Conservation (phyloP, 345 rosid species). For the Lagerstroemia speciosa region DNA sequence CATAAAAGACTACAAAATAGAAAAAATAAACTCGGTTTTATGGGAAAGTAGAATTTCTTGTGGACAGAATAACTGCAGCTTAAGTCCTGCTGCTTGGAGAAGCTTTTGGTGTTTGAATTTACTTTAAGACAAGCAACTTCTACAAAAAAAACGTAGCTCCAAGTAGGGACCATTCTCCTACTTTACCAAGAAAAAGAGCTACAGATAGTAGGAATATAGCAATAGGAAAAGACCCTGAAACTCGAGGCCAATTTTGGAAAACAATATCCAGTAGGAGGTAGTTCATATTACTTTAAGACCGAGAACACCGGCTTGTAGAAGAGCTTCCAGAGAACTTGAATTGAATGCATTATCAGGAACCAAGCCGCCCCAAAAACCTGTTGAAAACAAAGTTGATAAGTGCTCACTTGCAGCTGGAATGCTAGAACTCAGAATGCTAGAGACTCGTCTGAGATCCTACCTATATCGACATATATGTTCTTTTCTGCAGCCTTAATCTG, state of each 20-base stretch:
- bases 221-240: not conserved
- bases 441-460: constrained; percentile 32
- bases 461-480: constrained; percentile 76
- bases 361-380: constrained; percentile 98
- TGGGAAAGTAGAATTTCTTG: not conserved
- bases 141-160: not conserved
- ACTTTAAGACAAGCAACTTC: not conserved
- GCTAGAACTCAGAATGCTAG: constrained; percentile 2
- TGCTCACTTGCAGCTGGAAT: not conserved
- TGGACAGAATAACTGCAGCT: not conserved
- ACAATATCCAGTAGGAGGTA: not conserved
- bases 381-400: not conserved
- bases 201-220: not conserved
- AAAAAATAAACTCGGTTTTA: constrained; percentile 13
- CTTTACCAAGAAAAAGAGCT: not conserved
- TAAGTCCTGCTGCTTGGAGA: not conserved
- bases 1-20: constrained; percentile 73
- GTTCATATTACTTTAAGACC: constrained; percentile 66
- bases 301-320: constrained; percentile 75
- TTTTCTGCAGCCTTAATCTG: constrained; percentile 71
- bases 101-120: not conserved
- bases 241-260: not conserved
- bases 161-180: not conserved
- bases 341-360: constrained; percentile 90
- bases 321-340: constrained; percentile 55